These are phyloP conservation scores for Ganoderma leucocontextum DNA, from an alignment of 1,284 basidiomycete genomes.

Conservation along the genomic window DNA sequence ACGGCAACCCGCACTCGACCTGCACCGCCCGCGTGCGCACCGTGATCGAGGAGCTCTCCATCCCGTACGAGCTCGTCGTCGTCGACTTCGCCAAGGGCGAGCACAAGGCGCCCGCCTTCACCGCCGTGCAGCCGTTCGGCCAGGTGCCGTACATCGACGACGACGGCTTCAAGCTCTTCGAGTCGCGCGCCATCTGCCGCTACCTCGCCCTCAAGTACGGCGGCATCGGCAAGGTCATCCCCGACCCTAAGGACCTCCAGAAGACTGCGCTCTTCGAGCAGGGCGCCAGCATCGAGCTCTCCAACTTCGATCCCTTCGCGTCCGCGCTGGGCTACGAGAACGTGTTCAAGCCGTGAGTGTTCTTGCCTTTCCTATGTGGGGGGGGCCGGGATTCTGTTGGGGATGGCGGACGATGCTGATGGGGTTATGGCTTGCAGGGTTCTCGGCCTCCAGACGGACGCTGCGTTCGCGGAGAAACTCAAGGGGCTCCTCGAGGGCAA, in stretches of 20 bases:
- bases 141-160: constrained; percentile 69
- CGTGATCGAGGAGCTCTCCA: constrained; percentile 58
- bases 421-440: neutral
- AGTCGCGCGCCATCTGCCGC: constrained; percentile 62
- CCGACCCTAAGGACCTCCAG: constrained; percentile 41
- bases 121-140: constrained; percentile 67
- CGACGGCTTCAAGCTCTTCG: constrained; percentile 55
- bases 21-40: constrained; percentile 56
- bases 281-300: constrained; percentile 60
- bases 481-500: neutral
- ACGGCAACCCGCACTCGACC: constrained; percentile 52
- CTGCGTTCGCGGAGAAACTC: neutral
- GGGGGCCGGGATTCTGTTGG: neutral
- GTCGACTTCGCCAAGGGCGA: constrained; percentile 54
- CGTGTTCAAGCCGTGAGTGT: constrained; percentile 54
- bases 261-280: constrained; percentile 61
- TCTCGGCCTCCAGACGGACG: neutral
- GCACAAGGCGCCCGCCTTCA: constrained; percentile 56
- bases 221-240: constrained; percentile 47
- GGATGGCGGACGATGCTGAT: neutral
- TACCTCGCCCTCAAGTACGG: constrained; percentile 57
- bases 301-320: constrained; percentile 59
- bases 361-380: neutral
- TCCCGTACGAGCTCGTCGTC: constrained; percentile 56
- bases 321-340: constrained; percentile 51